phyloP scores from a whole-genome alignment of 1,284 basidiomycete species.

The Earliella scabrosa region DNA sequence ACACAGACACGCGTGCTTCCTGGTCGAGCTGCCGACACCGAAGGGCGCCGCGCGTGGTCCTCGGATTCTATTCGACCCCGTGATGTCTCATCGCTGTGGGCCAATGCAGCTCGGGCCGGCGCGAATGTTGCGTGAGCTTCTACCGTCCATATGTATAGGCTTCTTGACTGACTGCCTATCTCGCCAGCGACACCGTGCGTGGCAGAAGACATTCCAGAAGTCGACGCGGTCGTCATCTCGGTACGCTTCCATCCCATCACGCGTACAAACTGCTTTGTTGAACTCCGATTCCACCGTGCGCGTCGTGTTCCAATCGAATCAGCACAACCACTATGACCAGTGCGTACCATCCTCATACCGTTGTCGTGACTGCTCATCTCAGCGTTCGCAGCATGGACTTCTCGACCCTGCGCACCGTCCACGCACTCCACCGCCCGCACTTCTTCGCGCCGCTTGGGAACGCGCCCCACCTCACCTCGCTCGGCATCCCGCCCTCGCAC shows the following conservation, averaged over 20 bases:
- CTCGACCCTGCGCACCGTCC: constrained; percentile 55
- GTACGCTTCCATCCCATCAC: constrained; percentile 35
- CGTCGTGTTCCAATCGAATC: background rate
- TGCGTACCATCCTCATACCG: constrained; percentile 32
- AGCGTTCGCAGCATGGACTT: no score
- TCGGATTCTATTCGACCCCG: constrained; percentile 75
- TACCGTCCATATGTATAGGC: constrained; percentile 48
- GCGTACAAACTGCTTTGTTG: background rate
- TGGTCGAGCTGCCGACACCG: constrained; percentile 65
- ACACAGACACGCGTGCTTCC: constrained; percentile 64
- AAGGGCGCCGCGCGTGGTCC: constrained; percentile 50
- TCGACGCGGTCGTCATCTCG: constrained; percentile 68
- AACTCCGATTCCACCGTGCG: background rate
- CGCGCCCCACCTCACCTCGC: constrained; percentile 40
- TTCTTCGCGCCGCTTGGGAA: constrained; percentile 72
- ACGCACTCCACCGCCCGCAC: constrained; percentile 45
- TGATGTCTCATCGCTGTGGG: constrained; percentile 66
- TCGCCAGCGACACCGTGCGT: constrained; percentile 55
- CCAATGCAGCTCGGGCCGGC: constrained; percentile 57
- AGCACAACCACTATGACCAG: constrained; percentile 80
- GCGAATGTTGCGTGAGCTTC: constrained; percentile 39
- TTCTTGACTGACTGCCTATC: background rate
- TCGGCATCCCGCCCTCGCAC: constrained; percentile 44
- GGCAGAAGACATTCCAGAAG: constrained; percentile 62
- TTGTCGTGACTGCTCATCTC: no score